A percentile compares a stretch with the other conserved stretches of the same genome.
Evolutionary conservation across 345 rosid genomes (phyloP).

Genomic region (Citrus cavaleriei): DNA sequence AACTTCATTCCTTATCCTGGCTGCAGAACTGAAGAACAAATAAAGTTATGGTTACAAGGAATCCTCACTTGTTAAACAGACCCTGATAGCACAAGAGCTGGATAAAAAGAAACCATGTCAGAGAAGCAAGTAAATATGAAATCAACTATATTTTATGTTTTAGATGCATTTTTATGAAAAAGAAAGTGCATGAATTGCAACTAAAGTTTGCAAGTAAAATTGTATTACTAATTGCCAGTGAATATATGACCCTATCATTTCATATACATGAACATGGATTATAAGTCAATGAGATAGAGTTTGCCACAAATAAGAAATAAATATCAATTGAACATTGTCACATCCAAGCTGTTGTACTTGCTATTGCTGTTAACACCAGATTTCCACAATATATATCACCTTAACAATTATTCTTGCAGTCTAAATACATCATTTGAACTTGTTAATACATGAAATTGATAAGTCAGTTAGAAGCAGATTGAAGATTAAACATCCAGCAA

Average conservation of each 20-base stretch:
- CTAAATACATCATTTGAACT: background rate
- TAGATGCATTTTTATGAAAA: background rate
- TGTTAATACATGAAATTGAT: background rate
- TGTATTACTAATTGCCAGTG: background rate
- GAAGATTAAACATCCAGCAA: background rate
- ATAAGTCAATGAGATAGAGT: background rate
- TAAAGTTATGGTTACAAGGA: conserved; percentile 26
- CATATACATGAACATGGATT: background rate
- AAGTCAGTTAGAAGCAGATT: background rate
- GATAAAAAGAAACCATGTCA: conserved; percentile 18
- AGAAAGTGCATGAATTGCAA: background rate
- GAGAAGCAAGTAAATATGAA: conserved; percentile 6
- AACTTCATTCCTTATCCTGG: conserved; percentile 89
- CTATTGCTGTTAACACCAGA: background rate
- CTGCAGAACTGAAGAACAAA: conserved; percentile 60
- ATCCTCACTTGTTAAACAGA: conserved; percentile 24
- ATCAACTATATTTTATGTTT: background rate
- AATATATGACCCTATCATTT: background rate
- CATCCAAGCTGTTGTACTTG: background rate
- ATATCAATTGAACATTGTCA: background rate
- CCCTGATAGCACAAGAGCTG: conserved; percentile 22
- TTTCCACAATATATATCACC: background rate
- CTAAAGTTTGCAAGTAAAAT: background rate
- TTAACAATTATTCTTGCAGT: background rate
- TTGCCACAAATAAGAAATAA: background rate